A percentile compares a stretch with the other conserved stretches of the same genome.
These are phyloP conservation scores for Lolium rigidum DNA, from an alignment of 176 grass and related monocot genomes.

Conservation along the genomic window DNA sequence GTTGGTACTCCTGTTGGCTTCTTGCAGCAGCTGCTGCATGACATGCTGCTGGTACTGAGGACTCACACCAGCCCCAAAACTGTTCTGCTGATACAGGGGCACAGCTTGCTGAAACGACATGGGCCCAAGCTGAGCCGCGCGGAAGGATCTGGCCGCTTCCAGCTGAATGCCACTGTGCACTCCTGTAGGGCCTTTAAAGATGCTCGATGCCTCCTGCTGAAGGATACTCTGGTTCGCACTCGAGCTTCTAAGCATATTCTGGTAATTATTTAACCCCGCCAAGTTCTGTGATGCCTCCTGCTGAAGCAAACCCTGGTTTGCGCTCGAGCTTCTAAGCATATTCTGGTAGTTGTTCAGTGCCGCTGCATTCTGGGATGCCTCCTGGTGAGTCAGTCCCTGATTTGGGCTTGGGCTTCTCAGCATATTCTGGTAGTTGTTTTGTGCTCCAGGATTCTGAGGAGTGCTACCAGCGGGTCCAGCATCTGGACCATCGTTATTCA, in stretches of 20 bases:
- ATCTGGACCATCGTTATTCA: constrained; percentile 49
- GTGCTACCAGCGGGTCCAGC: constrained; percentile 20
- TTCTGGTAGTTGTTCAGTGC: constrained; percentile 73
- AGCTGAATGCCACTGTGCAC: constrained; percentile 54
- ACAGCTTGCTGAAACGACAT: constrained; percentile 48
- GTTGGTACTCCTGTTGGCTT: constrained; percentile 72
- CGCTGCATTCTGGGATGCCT: constrained; percentile 36
- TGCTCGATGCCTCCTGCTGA: constrained; percentile 60
- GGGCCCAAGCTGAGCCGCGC: constrained; percentile 39
- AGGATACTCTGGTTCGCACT: constrained; percentile 59
- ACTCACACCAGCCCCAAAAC: constrained; percentile 35
- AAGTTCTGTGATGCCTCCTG: constrained; percentile 54
- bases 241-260: constrained; percentile 69
- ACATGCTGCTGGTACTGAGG: constrained; percentile 78
- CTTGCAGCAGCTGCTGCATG: constrained; percentile 86
- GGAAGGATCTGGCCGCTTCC: constrained; percentile 50
- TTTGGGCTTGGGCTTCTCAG: constrained; percentile 63
- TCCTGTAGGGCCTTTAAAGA: constrained; percentile 47
- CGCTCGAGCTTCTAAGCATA: constrained; percentile 61
- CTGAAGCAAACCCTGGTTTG: constrained; percentile 61
- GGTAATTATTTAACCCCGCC: constrained; percentile 59
- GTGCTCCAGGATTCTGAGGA: constrained; percentile 53
- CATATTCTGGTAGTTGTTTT: constrained; percentile 69
- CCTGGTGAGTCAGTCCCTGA: constrained; percentile 57
- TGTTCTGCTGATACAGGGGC: constrained; percentile 42